Conservation (phyloP, 805 yeast genomes). For the Yarrowia sp. region DNA sequence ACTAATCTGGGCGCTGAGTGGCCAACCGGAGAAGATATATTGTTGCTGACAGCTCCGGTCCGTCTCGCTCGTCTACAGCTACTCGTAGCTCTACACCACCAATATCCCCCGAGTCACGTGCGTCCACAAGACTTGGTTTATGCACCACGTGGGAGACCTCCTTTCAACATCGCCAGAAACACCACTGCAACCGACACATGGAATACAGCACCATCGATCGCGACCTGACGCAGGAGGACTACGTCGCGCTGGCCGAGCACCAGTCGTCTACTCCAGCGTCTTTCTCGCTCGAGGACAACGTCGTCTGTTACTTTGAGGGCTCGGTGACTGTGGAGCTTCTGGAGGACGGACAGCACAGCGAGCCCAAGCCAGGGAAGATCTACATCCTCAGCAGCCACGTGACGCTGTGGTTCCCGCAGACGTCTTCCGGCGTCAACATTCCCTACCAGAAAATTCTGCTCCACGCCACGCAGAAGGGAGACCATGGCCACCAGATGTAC, state of each 20-base stretch:
- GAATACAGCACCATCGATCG: constrained; percentile 14
- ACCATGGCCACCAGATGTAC: not conserved
- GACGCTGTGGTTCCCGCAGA: constrained; percentile 33
- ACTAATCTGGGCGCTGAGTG: not conserved
- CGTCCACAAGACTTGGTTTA: too few species aligned
- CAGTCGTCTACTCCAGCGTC: constrained; percentile 39
- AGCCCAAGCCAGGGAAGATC: constrained; percentile 22
- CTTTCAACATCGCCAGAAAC: not conserved
- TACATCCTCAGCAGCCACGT: constrained; percentile 36
- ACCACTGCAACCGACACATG: not conserved
- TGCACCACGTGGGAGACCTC: constrained; percentile 21
- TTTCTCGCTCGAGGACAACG: constrained; percentile 39
- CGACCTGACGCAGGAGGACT: constrained; percentile 32
- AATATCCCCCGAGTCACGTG: too few species aligned
- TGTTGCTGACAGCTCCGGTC: too few species aligned
- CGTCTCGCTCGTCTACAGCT: too few species aligned
- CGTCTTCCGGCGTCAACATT: constrained; percentile 30
- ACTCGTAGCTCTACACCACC: too few species aligned
- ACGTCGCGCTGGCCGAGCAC: constrained; percentile 35
- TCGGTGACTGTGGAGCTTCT: constrained; percentile 25
- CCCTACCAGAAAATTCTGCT: constrained; percentile 33
- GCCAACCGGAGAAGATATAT: too few species aligned
- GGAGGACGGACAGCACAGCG: constrained; percentile 1
- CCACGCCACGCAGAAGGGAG: constrained; percentile 34
- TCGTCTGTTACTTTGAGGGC: constrained; percentile 34